Evolutionary conservation across 345 rosid species (phyloP).

Genomic region (Euphorbia peplus): DNA sequence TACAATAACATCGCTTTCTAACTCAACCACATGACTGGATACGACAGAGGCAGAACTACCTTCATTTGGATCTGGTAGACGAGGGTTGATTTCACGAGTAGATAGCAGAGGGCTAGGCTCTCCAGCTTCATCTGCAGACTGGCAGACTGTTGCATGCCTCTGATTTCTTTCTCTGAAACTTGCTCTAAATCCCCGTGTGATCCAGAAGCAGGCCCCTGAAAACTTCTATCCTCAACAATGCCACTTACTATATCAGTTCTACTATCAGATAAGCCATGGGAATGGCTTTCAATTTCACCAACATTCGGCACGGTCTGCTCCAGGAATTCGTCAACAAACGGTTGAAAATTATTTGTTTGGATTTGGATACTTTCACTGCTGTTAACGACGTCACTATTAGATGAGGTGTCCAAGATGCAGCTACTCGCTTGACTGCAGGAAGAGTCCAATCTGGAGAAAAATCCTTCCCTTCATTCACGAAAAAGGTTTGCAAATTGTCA

Average conservation of each 20-base stretch:
- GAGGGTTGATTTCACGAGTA: constrained; percentile 6
- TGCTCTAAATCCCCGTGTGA: constrained; percentile 45
- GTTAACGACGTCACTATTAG: constrained; percentile 47
- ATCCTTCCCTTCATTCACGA: constrained; percentile 62
- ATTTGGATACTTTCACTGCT: constrained; percentile 41
- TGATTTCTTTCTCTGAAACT: constrained; percentile 37
- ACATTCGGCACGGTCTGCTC: constrained; percentile 33
- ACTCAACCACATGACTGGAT: constrained; percentile 23
- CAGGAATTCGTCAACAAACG: constrained; percentile 28
- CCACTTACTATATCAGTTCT: constrained; percentile 36
- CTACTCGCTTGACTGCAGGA: constrained; percentile 51
- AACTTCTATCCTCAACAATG: constrained; percentile 31
- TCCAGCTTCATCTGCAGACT: constrained; percentile 29
- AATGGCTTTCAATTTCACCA: constrained; percentile 33
- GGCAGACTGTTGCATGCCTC: constrained; percentile 33
- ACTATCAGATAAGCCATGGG: constrained; percentile 30
- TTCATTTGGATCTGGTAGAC: constrained; percentile 24
- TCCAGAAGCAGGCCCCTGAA: constrained; percentile 38
- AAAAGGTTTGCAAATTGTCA: constrained; percentile 14
- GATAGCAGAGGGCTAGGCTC: not conserved
- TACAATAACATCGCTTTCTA: constrained; percentile 34
- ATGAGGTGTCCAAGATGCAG: constrained; percentile 54
- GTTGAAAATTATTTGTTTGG: constrained; percentile 31
- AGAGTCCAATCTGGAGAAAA: constrained; percentile 74
- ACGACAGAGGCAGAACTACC: constrained; percentile 20